Percentiles rank a stretch among this genome's conserved stretches.
phyloP scores from a whole-genome alignment of 2,329 filamentous ascomycete genomes.

The Talaromyces sp. region DNA sequence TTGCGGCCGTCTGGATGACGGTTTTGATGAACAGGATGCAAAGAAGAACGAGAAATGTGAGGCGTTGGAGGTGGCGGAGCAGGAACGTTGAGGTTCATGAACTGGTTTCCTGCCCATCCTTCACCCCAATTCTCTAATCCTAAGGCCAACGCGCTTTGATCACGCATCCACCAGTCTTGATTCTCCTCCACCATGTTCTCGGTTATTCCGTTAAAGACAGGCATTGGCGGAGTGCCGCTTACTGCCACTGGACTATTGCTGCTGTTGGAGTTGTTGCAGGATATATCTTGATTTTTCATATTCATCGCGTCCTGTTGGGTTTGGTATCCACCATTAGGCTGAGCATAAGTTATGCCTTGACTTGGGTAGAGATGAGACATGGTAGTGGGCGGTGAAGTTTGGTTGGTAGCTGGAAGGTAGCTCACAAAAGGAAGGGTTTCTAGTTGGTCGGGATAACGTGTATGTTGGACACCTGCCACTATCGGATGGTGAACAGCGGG shows the following conservation, averaged over 20 bases:
- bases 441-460: neutral
- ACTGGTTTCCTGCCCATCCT: conserved; percentile 29
- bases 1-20: conserved; percentile 1
- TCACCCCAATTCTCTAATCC: conserved; percentile 63
- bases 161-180: conserved; percentile 64
- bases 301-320: conserved; percentile 25
- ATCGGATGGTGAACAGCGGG: conserved; percentile 3
- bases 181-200: conserved; percentile 62
- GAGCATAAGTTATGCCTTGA: conserved; percentile 5
- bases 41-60: neutral
- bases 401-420: conserved; percentile 4
- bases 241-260: conserved; percentile 31
- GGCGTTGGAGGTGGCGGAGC: neutral
- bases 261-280: conserved; percentile 25
- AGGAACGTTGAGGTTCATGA: conserved; percentile 16
- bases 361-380: neutral
- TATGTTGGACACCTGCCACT: neutral
- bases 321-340: conserved; percentile 6
- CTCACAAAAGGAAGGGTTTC: neutral
- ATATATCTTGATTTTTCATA: conserved; percentile 26
- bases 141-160: conserved; percentile 60
- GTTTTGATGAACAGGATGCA: conserved; percentile 2
- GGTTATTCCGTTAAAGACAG: conserved; percentile 57
- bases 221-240: conserved; percentile 48
- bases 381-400: neutral